Percentiles rank a stretch among this genome's conserved stretches.
These are phyloP conservation scores for Domatiomyces globalis DNA, from an alignment of 2,329 filamentous ascomycete species.

Conservation along the genomic window DNA sequence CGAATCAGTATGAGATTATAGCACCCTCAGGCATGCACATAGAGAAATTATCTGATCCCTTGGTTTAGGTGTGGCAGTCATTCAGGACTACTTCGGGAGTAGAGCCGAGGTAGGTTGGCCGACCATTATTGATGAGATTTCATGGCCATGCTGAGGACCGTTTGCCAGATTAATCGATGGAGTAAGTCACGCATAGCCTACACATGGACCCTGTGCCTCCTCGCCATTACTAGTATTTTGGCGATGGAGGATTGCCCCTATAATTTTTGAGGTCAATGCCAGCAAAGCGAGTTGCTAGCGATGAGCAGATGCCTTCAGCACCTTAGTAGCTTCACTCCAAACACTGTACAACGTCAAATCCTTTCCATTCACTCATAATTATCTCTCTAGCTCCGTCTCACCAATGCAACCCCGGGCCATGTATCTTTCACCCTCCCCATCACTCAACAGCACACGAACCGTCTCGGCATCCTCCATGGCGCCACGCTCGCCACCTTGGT, in stretches of 20 bases:
- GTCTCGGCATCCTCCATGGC: conserved; percentile 51
- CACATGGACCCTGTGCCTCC: not conserved
- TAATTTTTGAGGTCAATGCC: too few relatives aligned
- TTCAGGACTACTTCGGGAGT: conserved; percentile 77
- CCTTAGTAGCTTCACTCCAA: conserved; percentile 5
- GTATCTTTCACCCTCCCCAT: conserved; percentile 54
- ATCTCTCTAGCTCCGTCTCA: conserved; percentile 42
- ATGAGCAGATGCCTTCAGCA: not conserved
- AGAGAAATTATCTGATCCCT: conserved; percentile 11
- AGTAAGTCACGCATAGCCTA: conserved; percentile 21
- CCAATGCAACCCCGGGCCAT: conserved; percentile 43
- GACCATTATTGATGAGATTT: not conserved
- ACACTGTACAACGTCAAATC: not conserved
- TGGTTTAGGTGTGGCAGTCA: conserved; percentile 60
- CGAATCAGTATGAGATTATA: conserved; percentile 40
- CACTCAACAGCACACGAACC: conserved; percentile 52
- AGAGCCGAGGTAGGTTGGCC: conserved; percentile 57
- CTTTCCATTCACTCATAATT: not conserved
- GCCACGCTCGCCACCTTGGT: conserved; percentile 54
- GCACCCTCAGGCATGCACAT: not conserved
- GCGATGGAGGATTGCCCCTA: too few relatives aligned
- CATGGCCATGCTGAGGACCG: not conserved
- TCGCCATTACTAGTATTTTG: not conserved
- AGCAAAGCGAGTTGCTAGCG: too few relatives aligned
- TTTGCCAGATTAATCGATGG: conserved; percentile 24